These are phyloP conservation scores for Ustilago esculenta DNA, from an alignment of 1,284 basidiomycete genomes.

Conservation along the genomic window DNA sequence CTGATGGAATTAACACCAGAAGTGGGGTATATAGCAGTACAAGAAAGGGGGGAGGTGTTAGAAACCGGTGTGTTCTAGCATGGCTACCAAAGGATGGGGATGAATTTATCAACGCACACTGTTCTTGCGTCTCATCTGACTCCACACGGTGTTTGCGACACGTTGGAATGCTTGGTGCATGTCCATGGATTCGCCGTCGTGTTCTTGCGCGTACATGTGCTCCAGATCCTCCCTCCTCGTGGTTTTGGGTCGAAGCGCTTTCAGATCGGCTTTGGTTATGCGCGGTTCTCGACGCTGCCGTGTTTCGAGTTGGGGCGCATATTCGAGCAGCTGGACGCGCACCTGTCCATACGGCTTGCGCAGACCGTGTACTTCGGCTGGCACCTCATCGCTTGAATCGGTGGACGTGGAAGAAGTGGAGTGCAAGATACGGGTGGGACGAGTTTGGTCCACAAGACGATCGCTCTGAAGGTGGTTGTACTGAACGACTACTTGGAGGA, in stretches of 20 bases:
- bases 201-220: slow-evolving; percentile 19
- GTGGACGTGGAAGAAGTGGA: not conserved
- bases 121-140: slow-evolving; percentile 1
- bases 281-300: slow-evolving; percentile 30
- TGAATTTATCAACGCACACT: slow-evolving; percentile 25
- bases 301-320: slow-evolving; percentile 33
- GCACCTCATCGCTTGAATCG: slow-evolving; percentile 2
- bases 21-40: slow-evolving; percentile 11
- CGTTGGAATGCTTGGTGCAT: slow-evolving; percentile 40
- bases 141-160: slow-evolving; percentile 23
- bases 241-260: slow-evolving; percentile 18
- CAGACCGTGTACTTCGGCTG: slow-evolving; percentile 10
- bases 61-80: not conserved
- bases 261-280: slow-evolving; percentile 27
- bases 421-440: slow-evolving; percentile 14
- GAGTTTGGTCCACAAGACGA: slow-evolving; percentile 34
- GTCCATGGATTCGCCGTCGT: slow-evolving; percentile 40
- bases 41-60: slow-evolving; percentile 3
- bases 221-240: slow-evolving; percentile 37
- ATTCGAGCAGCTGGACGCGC: slow-evolving; percentile 31
- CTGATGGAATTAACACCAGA: too few species aligned
- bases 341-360: slow-evolving; percentile 31
- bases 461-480: slow-evolving; percentile 46
- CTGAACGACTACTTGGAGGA: slow-evolving; percentile 35
- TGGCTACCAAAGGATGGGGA: not conserved